Evolutionary conservation across 345 rosid species (phyloP), one percentile per base, ranked within the genome.

Genomic region (Pelargonium nanum): DNA sequence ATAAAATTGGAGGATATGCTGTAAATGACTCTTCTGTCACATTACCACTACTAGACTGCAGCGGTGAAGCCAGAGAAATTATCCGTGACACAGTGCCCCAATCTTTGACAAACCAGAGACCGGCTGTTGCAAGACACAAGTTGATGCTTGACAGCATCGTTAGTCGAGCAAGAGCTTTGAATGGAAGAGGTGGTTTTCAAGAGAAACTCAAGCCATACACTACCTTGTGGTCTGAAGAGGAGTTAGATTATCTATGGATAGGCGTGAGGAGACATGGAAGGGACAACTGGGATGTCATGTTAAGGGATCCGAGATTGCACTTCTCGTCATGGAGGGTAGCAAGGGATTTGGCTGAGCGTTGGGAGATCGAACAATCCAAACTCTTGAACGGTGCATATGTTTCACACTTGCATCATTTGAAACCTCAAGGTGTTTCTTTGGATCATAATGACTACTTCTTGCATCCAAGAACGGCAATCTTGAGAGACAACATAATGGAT

Each of bases 231-330:
- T 79, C 80, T 19, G 83, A 79, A 55, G 76, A 76, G 69, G 83
- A 79, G 70, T 57, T 79, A n/a, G 83, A 76, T 73, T 74, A 66
- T 64, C 78, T 76, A 23, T 79, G 83, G 83, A 64, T 76, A 54
- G 83, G 83, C 7, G 80, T 79, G 69, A 68, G 80, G 59, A 70
- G 83, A 66, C 74, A 79, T 53, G 83, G 83, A 45, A 76, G 77
- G 62, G 72, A 66, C 61, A 79, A 75, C n/a, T 79, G 83, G 83
- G 70, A 66, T 55, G 68, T 76, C 32, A 69, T 76, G 71, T 68
- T 79, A 50, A 68, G 62, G 66, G 80, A 76, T 64, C 73, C 77
- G 0, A 74, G 77, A 56, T 67, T 79, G 53, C 73, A 56, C 40
- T 76, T 79, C 45, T 68, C 77, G 12, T 65, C 83, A 23, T 73